Conservation (phyloP, 2,329 filamentous ascomycete genomes). For the Monosporascus sp. region DNA sequence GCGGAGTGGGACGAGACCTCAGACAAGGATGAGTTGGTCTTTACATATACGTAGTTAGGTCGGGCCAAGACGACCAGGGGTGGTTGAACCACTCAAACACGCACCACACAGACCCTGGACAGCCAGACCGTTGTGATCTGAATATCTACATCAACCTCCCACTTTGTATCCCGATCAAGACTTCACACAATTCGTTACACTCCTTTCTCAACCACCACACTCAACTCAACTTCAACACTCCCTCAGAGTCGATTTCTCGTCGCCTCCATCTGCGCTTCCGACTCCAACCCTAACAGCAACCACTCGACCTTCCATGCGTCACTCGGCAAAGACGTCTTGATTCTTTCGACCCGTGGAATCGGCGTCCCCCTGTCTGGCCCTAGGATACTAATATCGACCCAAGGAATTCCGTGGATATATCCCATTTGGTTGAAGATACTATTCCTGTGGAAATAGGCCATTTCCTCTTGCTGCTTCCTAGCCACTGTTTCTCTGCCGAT, state of each 20-base stretch:
- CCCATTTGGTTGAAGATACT: constrained; percentile 23
- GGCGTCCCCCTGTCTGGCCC: constrained; percentile 32
- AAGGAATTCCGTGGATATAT: constrained; percentile 19
- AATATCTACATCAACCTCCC: constrained; percentile 28
- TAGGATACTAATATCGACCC: constrained; percentile 12
- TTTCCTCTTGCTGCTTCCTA: constrained; percentile 27
- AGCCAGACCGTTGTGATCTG: constrained; percentile 15
- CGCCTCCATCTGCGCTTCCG: constrained; percentile 4
- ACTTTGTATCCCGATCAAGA: constrained; percentile 18
- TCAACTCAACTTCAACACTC: constrained; percentile 6
- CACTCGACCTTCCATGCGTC: constrained; percentile 10
- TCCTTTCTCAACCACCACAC: constrained; percentile 11
- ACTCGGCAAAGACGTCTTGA: constrained; percentile 17
- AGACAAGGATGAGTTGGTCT: constrained; percentile 25
- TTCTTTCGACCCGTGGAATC: constrained; percentile 44
- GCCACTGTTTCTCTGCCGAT: constrained; percentile 15
- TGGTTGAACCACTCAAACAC: constrained; percentile 28
- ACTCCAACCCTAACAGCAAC: constrained; percentile 5
- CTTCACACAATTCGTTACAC: constrained; percentile 17
- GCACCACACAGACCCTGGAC: constrained; percentile 22
- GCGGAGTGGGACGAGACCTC: constrained; percentile 23
- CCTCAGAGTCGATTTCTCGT: constrained; percentile 5
- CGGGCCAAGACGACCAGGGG: constrained; percentile 18
- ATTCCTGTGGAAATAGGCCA: constrained; percentile 23
- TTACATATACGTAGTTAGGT: constrained; percentile 19